Percentiles rank a stretch among this genome's conserved stretches.
Conservation (phyloP, 2,329 filamentous ascomycete genomes). For the Trichoderma harzianum region DNA sequence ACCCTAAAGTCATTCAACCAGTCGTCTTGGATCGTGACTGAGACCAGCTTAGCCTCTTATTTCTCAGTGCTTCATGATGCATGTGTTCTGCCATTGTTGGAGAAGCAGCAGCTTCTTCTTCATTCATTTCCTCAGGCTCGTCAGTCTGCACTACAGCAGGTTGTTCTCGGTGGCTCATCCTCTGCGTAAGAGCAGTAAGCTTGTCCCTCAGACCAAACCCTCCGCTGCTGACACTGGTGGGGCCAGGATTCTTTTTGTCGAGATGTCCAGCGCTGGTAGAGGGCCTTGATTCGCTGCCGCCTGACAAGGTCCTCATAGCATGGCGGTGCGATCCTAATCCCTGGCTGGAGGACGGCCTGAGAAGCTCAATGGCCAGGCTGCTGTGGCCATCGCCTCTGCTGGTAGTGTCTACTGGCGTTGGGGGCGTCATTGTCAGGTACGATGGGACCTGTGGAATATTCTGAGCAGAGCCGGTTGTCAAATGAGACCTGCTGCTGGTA, state of each 20-base stretch:
- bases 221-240: slow-evolving; percentile 26
- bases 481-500: slow-evolving; percentile 44
- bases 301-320: slow-evolving; percentile 19
- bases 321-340: slow-evolving; percentile 25
- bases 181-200: slow-evolving; percentile 34
- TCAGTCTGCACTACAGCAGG: slow-evolving; percentile 10
- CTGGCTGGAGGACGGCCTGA: slow-evolving; percentile 34
- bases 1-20: background rate
- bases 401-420: slow-evolving; percentile 38
- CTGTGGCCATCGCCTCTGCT: slow-evolving; percentile 21
- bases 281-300: slow-evolving; percentile 27
- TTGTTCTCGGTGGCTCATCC: slow-evolving; percentile 29
- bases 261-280: slow-evolving; percentile 32
- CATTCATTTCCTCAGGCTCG: slow-evolving; percentile 6
- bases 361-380: slow-evolving; percentile 30
- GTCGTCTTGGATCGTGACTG: slow-evolving; percentile 11
- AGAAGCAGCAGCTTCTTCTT: background rate
- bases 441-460: slow-evolving; percentile 34
- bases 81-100: background rate
- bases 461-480: slow-evolving; percentile 31
- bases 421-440: slow-evolving; percentile 48
- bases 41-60: slow-evolving; percentile 15
- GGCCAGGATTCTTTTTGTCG: slow-evolving; percentile 25
- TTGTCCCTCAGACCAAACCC: slow-evolving; percentile 37
- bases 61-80: background rate